Conservation (phyloP, 345 rosid genomes). For the Luvunga scandens region DNA sequence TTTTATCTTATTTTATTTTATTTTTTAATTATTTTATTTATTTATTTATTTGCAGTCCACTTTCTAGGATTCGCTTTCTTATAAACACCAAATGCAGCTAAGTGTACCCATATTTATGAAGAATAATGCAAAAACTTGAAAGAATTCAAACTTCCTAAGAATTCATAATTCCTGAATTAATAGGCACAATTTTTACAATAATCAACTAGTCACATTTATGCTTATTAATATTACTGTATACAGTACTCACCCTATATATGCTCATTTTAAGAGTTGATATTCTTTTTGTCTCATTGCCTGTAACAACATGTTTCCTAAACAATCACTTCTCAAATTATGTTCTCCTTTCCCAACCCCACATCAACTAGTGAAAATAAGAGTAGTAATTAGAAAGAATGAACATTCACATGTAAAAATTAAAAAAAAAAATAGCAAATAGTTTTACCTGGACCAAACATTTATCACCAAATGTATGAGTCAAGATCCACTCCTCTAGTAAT, state of each 20-base stretch:
- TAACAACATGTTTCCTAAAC: neutral
- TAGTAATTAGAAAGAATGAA: neutral
- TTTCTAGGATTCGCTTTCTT: conserved; percentile 4
- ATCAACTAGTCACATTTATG: neutral
- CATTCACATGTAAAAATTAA: neutral
- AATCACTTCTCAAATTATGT: neutral
- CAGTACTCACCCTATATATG: neutral
- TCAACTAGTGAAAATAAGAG: neutral
- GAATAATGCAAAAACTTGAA: neutral
- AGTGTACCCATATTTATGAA: neutral
- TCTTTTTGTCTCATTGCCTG: neutral
- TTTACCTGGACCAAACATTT: conserved; percentile 64
- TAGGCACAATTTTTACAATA: neutral
- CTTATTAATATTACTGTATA: neutral
- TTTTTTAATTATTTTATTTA: neutral
- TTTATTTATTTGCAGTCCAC: neutral
- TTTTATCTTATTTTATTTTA: no score
- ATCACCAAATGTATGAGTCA: conserved; percentile 56
- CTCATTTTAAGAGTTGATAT: neutral
- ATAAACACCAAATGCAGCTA: neutral
- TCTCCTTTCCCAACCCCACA: neutral
- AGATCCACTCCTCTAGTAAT: conserved; percentile 90
- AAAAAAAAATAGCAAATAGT: neutral
- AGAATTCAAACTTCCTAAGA: neutral
- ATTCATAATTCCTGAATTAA: neutral